These are phyloP conservation scores for Luvunga scandens DNA, from an alignment of 345 rosid genomes.

Conservation along the genomic window DNA sequence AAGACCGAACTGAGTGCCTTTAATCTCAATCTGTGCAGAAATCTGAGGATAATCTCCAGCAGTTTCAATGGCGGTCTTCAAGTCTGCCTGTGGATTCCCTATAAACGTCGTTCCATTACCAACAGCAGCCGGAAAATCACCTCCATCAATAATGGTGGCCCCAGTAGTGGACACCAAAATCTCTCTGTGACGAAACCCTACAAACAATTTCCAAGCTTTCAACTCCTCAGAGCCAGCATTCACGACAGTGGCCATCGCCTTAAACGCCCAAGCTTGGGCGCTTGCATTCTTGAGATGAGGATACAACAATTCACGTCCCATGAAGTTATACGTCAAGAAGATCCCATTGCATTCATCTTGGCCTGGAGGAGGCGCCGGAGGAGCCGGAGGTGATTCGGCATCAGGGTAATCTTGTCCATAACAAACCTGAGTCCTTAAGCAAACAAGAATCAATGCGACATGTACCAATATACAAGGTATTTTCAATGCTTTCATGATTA, in stretches of 20 bases:
- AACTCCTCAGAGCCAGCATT: conserved; percentile 66
- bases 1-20: conserved; percentile 77
- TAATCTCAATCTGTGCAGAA: conserved; percentile 46
- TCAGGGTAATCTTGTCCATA: conserved; percentile 50
- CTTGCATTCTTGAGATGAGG: conserved; percentile 70
- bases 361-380: conserved; percentile 51
- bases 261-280: conserved; percentile 91
- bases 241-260: conserved; percentile 50
- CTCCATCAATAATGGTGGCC: conserved; percentile 45
- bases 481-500: neutral
- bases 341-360: conserved; percentile 65
- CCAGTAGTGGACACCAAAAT: conserved; percentile 59
- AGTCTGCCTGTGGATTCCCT: conserved; percentile 53
- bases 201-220: conserved; percentile 66
- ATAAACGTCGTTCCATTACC: conserved; percentile 70
- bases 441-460: conserved; percentile 18
- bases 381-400: neutral
- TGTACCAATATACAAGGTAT: conserved; percentile 4
- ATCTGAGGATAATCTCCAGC: conserved; percentile 81
- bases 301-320: conserved; percentile 47
- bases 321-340: conserved; percentile 60
- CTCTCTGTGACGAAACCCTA: conserved; percentile 75
- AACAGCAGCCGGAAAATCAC: conserved; percentile 58
- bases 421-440: conserved; percentile 18
- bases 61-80: conserved; percentile 75